phyloP scores from a whole-genome alignment of 208 protist genomes.

The Trypanosoma cruzi region DNA sequence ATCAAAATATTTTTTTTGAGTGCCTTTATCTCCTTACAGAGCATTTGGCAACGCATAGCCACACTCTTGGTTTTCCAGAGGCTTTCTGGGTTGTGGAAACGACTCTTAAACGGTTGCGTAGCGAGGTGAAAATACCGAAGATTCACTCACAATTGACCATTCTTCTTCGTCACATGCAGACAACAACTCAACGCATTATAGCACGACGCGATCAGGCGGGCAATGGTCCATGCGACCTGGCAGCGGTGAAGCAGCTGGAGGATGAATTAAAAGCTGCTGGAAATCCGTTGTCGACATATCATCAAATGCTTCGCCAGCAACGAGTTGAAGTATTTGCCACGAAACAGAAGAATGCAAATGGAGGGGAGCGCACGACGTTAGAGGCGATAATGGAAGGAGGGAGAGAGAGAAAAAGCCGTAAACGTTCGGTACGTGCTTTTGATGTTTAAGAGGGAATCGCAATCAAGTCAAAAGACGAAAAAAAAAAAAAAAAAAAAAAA shows the following conservation, averaged over 20 bases:
- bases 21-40: slow-evolving; percentile 89
- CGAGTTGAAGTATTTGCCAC: slow-evolving; percentile 68
- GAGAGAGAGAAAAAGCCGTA: slow-evolving; percentile 36
- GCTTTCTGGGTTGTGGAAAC: slow-evolving; percentile 86
- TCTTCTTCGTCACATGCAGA: slow-evolving; percentile 80
- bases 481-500: not conserved
- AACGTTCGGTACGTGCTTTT: slow-evolving; percentile 27
- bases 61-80: slow-evolving; percentile 94
- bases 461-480: too few species aligned
- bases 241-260: slow-evolving; percentile 81
- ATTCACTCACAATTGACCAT: slow-evolving; percentile 73
- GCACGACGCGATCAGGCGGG: slow-evolving; percentile 70
- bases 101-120: slow-evolving; percentile 84
- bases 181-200: slow-evolving; percentile 62
- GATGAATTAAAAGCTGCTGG: slow-evolving; percentile 59
- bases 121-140: slow-evolving; percentile 85
- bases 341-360: slow-evolving; percentile 56
- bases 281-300: slow-evolving; percentile 62
- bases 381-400: slow-evolving; percentile 54
- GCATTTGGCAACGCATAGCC: slow-evolving; percentile 82
- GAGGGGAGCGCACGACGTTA: slow-evolving; percentile 74
- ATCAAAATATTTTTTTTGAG: slow-evolving; percentile 74
- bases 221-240: slow-evolving; percentile 84
- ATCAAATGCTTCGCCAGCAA: slow-evolving; percentile 76
- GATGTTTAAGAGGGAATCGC: slow-evolving; percentile 3